Conservation (phyloP, 2,329 filamentous ascomycete genomes). For the Diaporthe batatas region DNA sequence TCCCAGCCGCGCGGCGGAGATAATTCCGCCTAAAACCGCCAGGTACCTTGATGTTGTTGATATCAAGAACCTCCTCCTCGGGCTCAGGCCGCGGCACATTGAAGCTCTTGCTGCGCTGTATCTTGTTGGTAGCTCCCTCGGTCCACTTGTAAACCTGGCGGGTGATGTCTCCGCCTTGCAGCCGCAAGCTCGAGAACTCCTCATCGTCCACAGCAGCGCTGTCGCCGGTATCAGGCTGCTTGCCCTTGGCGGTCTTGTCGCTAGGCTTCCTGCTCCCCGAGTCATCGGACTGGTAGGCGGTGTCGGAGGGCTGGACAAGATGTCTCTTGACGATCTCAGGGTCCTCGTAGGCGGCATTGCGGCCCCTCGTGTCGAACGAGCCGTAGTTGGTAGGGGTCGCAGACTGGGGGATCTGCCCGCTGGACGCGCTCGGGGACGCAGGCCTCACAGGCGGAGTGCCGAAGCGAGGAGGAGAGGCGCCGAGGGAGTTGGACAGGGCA, state of each 20-base stretch:
- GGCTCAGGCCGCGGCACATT: constrained; percentile 81
- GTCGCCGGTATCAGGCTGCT: constrained; percentile 61
- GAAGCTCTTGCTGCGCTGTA: constrained; percentile 90
- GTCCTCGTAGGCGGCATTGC: constrained; percentile 80
- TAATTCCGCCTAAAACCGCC: constrained; percentile 95
- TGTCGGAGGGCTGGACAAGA: constrained; percentile 77
- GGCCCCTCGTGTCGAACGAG: constrained; percentile 81
- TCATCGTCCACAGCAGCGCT: constrained; percentile 68
- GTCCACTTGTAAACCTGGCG: constrained; percentile 97
- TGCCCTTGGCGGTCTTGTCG: constrained; percentile 63
- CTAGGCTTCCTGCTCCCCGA: constrained; percentile 53
- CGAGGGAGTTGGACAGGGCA: constrained; percentile 82
- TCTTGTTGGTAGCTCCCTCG: constrained; percentile 81
- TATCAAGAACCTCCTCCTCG: constrained; percentile 84
- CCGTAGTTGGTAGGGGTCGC: constrained; percentile 81
- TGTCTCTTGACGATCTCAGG: constrained; percentile 93
- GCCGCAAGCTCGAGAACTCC: constrained; percentile 91
- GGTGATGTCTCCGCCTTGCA: constrained; percentile 96
- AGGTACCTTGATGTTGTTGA: constrained; percentile 90
- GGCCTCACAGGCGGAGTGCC: constrained; percentile 74
- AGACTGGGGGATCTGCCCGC: constrained; percentile 60
- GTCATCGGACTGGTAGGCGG: constrained; percentile 60
- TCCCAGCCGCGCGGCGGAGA: constrained; percentile 80
- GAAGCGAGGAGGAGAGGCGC: constrained; percentile 77
- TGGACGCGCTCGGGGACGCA: constrained; percentile 68